Conservation (phyloP, 768 basidiomycete species). For the Amanita subjunquillea region DNA sequence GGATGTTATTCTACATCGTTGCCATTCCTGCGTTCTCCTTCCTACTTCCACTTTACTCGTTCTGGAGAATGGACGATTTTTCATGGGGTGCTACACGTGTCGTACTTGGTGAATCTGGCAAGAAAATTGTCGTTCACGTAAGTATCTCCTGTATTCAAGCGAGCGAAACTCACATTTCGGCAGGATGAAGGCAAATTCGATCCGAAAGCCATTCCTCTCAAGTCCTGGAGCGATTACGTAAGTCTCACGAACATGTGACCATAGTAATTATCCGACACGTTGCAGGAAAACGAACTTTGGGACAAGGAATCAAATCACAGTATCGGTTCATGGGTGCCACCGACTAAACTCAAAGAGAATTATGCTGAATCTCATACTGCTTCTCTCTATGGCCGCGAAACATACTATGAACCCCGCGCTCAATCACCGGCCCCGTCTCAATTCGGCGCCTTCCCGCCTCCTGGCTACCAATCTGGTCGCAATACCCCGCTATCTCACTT, state of each 20-base stretch:
- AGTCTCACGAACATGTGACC: constrained; percentile 14
- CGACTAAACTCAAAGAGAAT: constrained; percentile 56
- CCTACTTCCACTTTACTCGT: constrained; percentile 87
- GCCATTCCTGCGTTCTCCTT: constrained; percentile 93
- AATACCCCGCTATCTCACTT: constrained; percentile 55
- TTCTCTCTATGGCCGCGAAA: constrained; percentile 82
- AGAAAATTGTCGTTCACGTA: constrained; percentile 93
- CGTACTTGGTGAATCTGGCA: constrained; percentile 89
- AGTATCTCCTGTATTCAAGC: constrained; percentile 17
- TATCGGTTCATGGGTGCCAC: constrained; percentile 88
- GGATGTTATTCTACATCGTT: constrained; percentile 94
- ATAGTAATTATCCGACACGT: background rate
- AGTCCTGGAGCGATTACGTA: constrained; percentile 95
- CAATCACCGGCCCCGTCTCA: constrained; percentile 65
- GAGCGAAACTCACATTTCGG: constrained; percentile 1
- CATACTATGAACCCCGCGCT: constrained; percentile 72
- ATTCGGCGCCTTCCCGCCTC: constrained; percentile 45
- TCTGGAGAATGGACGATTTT: constrained; percentile 99
- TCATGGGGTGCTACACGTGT: constrained; percentile 91
- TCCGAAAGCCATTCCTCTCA: constrained; percentile 84
- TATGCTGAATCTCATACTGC: constrained; percentile 71
- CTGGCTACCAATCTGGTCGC: constrained; percentile 69
- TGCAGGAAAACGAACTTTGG: constrained; percentile 90
- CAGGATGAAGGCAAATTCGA: constrained; percentile 98
- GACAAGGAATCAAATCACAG: constrained; percentile 96